Percentiles rank a stretch among this genome's conserved stretches.
phyloP scores from a whole-genome alignment of 2,329 filamentous ascomycete genomes.

The Colletotrichum phormii region DNA sequence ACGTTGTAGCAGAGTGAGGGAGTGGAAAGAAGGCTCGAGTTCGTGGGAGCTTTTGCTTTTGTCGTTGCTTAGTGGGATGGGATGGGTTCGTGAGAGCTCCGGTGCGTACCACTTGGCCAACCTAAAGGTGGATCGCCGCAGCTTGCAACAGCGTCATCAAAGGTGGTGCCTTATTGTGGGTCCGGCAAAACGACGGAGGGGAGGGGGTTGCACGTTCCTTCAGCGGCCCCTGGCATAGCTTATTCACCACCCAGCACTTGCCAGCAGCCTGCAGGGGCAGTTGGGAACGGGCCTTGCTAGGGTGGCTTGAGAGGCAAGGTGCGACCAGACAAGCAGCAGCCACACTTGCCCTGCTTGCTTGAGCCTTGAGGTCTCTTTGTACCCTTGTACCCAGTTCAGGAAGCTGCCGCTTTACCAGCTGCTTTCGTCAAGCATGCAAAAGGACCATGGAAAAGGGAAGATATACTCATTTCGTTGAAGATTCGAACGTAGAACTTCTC shows the following conservation, averaged over 20 bases:
- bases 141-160: constrained; percentile 33
- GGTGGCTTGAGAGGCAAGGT: constrained; percentile 11
- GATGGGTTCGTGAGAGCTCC: constrained; percentile 25
- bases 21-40: constrained; percentile 18
- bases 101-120: constrained; percentile 8
- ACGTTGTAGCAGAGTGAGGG: constrained; percentile 14
- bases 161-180: constrained; percentile 37
- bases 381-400: constrained; percentile 5
- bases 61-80: constrained; percentile 18
- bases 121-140: constrained; percentile 15
- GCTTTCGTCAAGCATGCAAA: neutral
- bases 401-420: constrained; percentile 19
- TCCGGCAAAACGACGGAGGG: constrained; percentile 36
- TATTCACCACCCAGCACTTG: constrained; percentile 23
- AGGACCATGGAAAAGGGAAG: neutral
- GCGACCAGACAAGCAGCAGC: constrained; percentile 15
- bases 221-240: constrained; percentile 26
- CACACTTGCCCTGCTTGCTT: constrained; percentile 11
- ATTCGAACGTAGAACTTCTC: neutral
- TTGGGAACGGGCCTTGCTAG: neutral
- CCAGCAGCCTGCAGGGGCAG: neutral
- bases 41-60: constrained; percentile 6
- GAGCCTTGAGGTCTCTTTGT: constrained; percentile 4
- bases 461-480: neutral
- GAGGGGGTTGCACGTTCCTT: constrained; percentile 11